Base-by-base conservation (phyloP, 2,329 filamentous ascomycete genomes). In the Colletotrichum tanaceti region DNA sequence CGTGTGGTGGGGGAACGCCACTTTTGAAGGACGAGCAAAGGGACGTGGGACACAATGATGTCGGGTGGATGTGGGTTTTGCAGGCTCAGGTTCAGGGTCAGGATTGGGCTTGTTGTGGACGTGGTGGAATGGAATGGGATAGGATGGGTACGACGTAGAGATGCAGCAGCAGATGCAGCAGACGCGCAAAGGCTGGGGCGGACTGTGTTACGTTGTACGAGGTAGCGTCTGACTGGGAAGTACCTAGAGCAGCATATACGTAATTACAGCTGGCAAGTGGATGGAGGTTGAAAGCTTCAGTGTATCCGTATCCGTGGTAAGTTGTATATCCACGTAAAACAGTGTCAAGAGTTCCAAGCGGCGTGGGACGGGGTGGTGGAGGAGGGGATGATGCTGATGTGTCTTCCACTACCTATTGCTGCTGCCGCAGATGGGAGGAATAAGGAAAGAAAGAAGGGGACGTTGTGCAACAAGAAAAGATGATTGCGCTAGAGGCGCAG, bases 1-100 rank as follows among this genome's bases (percentile, higher is more conserved):
- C 43, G 54, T 64, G 50, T 49, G 47, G 65, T 69, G 68, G 65
- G 60, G 68, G 65, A 65, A 65, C 59, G 65, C 68, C 59, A 65
- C 60, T 66, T 71, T 67, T 67, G 66, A 70, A 59, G 52, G 44
- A 55, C 13, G n/a, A 50, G 50, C 44, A 35, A 44, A 44, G 41
- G 59, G 50, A 54, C 46, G 35, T 35, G 58, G 32, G 58, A 43
- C 49, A 22, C 16, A 41, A 52, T 63, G 59, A 46, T 50, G 65
- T 57, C 43, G 44, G 43, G 28, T 35, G 44, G 32, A n/a, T 35
- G 57, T 59, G 57, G 57, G 32, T 47, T 59, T 39, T 35, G 44
- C 32, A 38, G 57, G 43, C 57, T 46, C 55, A n/a, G 55, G 28
- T 28, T 39, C 55, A 28, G 49, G 49, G 24, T 52, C 49, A 52